Percentiles rank a stretch among this genome's conserved stretches.
Conservation (phyloP, 2,329 filamentous ascomycete genomes). For the Sporothrix protearum region DNA sequence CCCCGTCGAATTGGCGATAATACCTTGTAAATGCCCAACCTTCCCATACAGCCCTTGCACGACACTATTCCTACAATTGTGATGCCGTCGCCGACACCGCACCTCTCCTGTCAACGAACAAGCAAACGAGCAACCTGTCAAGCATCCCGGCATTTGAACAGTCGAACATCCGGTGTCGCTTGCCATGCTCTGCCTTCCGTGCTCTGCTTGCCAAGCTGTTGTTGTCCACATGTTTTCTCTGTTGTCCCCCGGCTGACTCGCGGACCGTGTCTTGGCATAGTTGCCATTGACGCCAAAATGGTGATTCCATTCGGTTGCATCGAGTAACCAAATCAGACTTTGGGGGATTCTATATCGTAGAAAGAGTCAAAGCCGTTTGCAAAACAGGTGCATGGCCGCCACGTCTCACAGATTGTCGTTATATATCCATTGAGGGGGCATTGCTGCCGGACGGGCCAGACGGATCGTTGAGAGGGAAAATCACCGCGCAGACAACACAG, state of each 20-base stretch:
- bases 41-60: background rate
- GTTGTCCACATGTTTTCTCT: background rate
- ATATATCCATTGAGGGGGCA: background rate
- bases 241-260: background rate
- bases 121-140: background rate
- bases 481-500: background rate
- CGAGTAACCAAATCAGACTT: too few species aligned
- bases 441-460: too few species aligned
- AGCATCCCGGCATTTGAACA: background rate
- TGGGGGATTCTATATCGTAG: too few species aligned
- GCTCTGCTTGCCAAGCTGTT: background rate
- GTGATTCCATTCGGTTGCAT: background rate
- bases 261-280: background rate
- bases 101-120: background rate
- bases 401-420: background rate
- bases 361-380: too few species aligned
- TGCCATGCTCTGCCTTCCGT: too few species aligned
- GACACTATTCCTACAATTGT: background rate
- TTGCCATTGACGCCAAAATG: conserved; percentile 22
- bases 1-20: background rate
- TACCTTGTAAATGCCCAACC: background rate
- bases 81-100: background rate
- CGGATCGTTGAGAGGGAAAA: background rate
- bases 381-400: background rate
- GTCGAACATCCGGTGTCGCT: background rate